These are phyloP conservation scores for Collybiopsis luxurians DNA, from an alignment of 768 basidiomycete species.

Conservation along the genomic window DNA sequence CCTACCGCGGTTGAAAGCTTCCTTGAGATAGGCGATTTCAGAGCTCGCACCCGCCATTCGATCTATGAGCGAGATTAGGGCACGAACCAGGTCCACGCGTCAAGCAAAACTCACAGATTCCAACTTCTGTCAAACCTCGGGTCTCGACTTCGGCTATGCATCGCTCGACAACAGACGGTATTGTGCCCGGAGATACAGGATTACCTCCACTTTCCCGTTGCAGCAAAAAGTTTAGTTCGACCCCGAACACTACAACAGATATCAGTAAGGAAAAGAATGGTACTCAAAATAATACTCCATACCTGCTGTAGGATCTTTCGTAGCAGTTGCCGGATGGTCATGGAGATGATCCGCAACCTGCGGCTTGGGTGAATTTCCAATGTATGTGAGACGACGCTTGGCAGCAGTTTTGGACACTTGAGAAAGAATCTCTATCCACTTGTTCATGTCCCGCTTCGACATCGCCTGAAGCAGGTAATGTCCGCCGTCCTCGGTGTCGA, in stretches of 20 bases:
- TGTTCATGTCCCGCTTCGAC: slow-evolving; percentile 66
- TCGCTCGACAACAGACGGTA: slow-evolving; percentile 65
- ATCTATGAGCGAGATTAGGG: slow-evolving; percentile 39
- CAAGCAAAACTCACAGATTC: slow-evolving; percentile 61
- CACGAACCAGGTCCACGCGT: neutral
- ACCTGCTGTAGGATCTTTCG: slow-evolving; percentile 78
- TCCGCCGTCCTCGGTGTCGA: slow-evolving; percentile 86
- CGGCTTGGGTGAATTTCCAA: slow-evolving; percentile 73
- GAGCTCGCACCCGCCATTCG: slow-evolving; percentile 78
- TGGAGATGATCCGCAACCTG: slow-evolving; percentile 74
- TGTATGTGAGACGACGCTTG: slow-evolving; percentile 76
- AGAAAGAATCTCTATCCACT: slow-evolving; percentile 76
- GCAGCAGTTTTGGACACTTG: slow-evolving; percentile 71
- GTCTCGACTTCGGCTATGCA: slow-evolving; percentile 70
- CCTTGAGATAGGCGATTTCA: slow-evolving; percentile 66
- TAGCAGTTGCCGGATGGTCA: slow-evolving; percentile 50
- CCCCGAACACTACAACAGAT: slow-evolving; percentile 59
- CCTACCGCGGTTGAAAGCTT: slow-evolving; percentile 72
- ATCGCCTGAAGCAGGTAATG: slow-evolving; percentile 77
- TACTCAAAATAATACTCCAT: slow-evolving; percentile 21
- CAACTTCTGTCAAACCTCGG: slow-evolving; percentile 77
- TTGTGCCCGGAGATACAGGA: slow-evolving; percentile 49
- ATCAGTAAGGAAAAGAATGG: slow-evolving; percentile 2
- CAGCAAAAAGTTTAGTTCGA: slow-evolving; percentile 68
- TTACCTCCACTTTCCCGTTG: slow-evolving; percentile 57